Percentiles rank a stretch among this genome's conserved stretches.
Conservation (phyloP, 1,139 yeast genomes). For the Sugiyamaella grinbergsii region DNA sequence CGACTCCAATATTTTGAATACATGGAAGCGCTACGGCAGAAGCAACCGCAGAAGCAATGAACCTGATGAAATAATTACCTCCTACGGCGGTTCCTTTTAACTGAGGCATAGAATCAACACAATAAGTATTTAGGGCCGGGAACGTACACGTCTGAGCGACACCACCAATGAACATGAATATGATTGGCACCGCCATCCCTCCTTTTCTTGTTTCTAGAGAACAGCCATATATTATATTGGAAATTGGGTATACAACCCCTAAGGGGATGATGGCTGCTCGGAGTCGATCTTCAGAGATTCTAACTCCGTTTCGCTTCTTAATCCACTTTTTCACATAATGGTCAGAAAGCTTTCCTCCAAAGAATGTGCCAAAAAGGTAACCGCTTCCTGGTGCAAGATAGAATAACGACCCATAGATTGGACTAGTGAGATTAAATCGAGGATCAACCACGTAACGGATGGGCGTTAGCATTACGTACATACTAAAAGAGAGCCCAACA, state of each 20-base stretch:
- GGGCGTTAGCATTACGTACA: slow-evolving; percentile 57
- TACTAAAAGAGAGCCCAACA: slow-evolving; percentile 48
- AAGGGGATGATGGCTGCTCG: slow-evolving; percentile 46
- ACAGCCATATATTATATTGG: slow-evolving; percentile 57
- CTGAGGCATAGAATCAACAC: slow-evolving; percentile 58
- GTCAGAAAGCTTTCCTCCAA: slow-evolving; percentile 58
- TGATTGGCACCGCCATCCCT: slow-evolving; percentile 56
- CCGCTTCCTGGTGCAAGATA: slow-evolving; percentile 59
- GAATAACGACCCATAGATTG: slow-evolving; percentile 53
- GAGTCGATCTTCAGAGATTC: slow-evolving; percentile 57
- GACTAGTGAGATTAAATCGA: slow-evolving; percentile 50
- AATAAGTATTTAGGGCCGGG: slow-evolving; percentile 56
- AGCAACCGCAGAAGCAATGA: slow-evolving; percentile 53
- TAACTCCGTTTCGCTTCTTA: slow-evolving; percentile 45
- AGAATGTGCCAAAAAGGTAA: slow-evolving; percentile 50
- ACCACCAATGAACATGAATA: slow-evolving; percentile 52
- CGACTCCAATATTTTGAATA: slow-evolving; percentile 52
- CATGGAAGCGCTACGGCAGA: slow-evolving; percentile 52
- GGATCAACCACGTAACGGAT: slow-evolving; percentile 58
- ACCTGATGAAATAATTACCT: slow-evolving; percentile 54
- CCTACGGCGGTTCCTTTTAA: slow-evolving; percentile 57
- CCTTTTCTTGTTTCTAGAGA: slow-evolving; percentile 51
- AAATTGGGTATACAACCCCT: slow-evolving; percentile 48
- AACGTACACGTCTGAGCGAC: slow-evolving; percentile 53
- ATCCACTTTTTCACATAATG: slow-evolving; percentile 48